Evolutionary conservation across 345 rosid genomes (phyloP).

Genomic region (Durio zibethinus): DNA sequence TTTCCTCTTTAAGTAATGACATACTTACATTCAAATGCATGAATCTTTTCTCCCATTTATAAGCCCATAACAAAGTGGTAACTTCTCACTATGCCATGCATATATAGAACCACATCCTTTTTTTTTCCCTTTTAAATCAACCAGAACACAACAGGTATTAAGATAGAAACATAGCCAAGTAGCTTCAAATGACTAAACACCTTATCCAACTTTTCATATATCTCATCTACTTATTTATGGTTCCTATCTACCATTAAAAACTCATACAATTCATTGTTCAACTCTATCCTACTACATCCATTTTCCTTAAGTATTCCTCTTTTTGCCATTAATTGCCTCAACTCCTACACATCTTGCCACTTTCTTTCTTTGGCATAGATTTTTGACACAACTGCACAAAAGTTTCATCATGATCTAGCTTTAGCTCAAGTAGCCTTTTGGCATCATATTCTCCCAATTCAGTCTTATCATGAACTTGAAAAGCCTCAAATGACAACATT

Average conservation of each 20-base stretch:
- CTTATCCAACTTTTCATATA: constrained; percentile 42
- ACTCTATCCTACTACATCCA: constrained; percentile 61
- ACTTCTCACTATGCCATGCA: constrained; percentile 43
- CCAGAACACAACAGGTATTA: constrained; percentile 26
- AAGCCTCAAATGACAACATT: constrained; percentile 62
- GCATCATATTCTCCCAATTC: constrained; percentile 64
- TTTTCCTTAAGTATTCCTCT: constrained; percentile 49
- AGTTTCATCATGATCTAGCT: constrained; percentile 64
- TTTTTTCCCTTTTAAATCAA: constrained; percentile 43
- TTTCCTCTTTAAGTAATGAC: too few species aligned
- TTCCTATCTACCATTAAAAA: constrained; percentile 51
- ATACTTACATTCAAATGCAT: constrained; percentile 36
- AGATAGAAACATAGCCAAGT: constrained; percentile 28
- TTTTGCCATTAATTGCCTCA: constrained; percentile 51
- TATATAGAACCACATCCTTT: constrained; percentile 24
- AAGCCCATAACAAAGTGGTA: constrained; percentile 41
- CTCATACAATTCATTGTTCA: constrained; percentile 47
- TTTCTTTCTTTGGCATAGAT: constrained; percentile 60
- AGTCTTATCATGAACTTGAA: constrained; percentile 43
- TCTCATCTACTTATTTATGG: constrained; percentile 36
- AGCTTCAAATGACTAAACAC: constrained; percentile 30
- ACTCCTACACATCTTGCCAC: constrained; percentile 57
- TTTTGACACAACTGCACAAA: constrained; percentile 60
- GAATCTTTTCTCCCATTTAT: constrained; percentile 19
- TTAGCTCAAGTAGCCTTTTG: constrained; percentile 46